Base-by-base conservation (phyloP, 345 rosid species). In the Eucalyptus erythrocorys region DNA sequence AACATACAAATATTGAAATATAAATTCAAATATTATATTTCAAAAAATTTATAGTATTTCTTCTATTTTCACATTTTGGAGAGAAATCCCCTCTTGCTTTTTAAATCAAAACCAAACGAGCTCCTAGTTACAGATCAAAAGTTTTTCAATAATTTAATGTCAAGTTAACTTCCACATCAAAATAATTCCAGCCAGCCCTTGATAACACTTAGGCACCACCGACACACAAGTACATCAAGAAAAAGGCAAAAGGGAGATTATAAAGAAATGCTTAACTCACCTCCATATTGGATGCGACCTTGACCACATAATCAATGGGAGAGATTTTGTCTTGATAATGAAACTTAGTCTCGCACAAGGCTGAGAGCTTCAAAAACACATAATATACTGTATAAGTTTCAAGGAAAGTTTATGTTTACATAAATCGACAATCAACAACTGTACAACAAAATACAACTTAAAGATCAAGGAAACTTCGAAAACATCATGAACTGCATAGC, bases 241-340 rank as follows among this genome's bases (percentile, higher is more conserved):
- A 86, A 71, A 86, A 21, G 11, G 48, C 47, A 51, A 79, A 86
- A 66, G 34, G 32, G 71, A 76, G 15, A 79, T 13, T 48, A n/a
- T 43, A 42, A 51, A 7, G n/a, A 86, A 43, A 86, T 50, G 87
- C 27, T 84, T 8, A 57, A 88, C 88, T 90, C 90, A 97, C 99
- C 94, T 92, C 92, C 98, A 96, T 96, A 87, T 94, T 92, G 87
- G 91, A 89, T 37, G 98, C 91, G 89, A 95, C 86, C 85, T 88
- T 86, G 59, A 92, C 96, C 76, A 92, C 94, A 89, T 96, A 95
- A 84, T 89, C 87, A 85, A 93, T 91, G 61, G 99, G 96, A 87
- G 94, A 94, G 87, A 79, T 89, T 91, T 97, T 96, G 93, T 96
- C 99, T 90, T 92, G 98, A 91, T 95, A 94, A 93, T 96, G 99